Conservation (phyloP, 805 yeast genomes). For the Barnettozyma pratensis region DNA sequence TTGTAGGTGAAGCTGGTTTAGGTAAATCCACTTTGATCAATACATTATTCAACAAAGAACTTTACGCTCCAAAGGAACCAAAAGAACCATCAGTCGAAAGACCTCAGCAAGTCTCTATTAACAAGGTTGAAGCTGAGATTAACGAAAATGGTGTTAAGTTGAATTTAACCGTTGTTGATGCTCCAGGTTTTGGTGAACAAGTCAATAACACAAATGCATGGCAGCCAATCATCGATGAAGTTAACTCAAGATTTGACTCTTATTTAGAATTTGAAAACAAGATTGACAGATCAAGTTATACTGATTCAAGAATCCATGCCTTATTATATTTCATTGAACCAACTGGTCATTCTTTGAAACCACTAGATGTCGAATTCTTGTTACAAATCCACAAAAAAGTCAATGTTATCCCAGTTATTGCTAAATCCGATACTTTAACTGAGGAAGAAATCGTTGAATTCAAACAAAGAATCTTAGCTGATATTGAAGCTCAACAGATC, state of each 20-base stretch:
- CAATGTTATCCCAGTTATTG: conserved; percentile 89
- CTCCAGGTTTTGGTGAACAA: conserved; percentile 93
- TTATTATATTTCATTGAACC: conserved; percentile 93
- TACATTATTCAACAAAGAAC: conserved; percentile 73
- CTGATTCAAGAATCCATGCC: conserved; percentile 89
- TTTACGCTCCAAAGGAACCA: conserved; percentile 40
- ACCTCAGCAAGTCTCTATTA: conserved; percentile 47
- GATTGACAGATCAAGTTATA: conserved; percentile 62
- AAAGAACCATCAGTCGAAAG: conserved; percentile 39
- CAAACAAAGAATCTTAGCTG: conserved; percentile 73
- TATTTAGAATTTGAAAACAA: conserved; percentile 88
- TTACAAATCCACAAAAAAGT: conserved; percentile 84
- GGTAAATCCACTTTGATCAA: conserved; percentile 92
- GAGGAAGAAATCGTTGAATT: conserved; percentile 77
- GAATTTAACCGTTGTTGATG: conserved; percentile 75
- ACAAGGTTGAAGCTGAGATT: conserved; percentile 61
- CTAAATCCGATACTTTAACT: conserved; percentile 89
- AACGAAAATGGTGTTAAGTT: conserved; percentile 93
- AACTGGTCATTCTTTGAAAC: conserved; percentile 87
- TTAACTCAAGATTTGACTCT: conserved; percentile 78
- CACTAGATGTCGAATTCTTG: conserved; percentile 87
- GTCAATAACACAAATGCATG: conserved; percentile 76
- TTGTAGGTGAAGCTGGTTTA: conserved; percentile 86
- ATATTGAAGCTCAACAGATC: conserved; percentile 69
- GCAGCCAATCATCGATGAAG: conserved; percentile 89